A percentile compares a stretch with the other conserved stretches of the same genome.
These are phyloP conservation scores for Colletotrichum salicis DNA, from an alignment of 2,329 filamentous ascomycete species.

Conservation along the genomic window DNA sequence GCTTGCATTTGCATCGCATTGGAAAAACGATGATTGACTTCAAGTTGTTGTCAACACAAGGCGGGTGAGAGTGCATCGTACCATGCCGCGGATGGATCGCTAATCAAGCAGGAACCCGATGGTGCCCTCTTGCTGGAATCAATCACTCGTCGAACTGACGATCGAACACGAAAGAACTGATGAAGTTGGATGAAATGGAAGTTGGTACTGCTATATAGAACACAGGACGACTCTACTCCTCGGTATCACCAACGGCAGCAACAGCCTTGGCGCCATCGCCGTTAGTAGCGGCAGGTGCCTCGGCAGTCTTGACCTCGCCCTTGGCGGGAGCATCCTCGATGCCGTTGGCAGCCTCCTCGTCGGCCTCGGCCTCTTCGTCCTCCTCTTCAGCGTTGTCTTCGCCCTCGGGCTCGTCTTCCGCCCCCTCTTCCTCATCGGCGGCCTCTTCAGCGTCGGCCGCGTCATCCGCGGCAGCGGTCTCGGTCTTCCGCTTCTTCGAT, in stretches of 20 bases:
- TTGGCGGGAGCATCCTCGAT: slow-evolving; percentile 41
- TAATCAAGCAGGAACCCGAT: no score
- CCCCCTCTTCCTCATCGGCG: slow-evolving; percentile 47
- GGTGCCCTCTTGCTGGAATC: background rate
- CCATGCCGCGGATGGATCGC: background rate
- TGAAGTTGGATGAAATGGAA: background rate
- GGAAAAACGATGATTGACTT: background rate
- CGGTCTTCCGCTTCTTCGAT: slow-evolving; percentile 64
- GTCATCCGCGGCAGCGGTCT: slow-evolving; percentile 43
- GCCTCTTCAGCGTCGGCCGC: slow-evolving; percentile 41
- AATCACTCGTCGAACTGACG: slow-evolving; percentile 25
- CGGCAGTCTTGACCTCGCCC: slow-evolving; percentile 42
- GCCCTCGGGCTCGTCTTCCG: slow-evolving; percentile 43
- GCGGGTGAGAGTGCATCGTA: background rate
- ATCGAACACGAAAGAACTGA: background rate
- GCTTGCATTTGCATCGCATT: background rate
- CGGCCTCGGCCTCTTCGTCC: slow-evolving; percentile 41
- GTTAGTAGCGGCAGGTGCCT: slow-evolving; percentile 39
- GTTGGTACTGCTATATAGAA: background rate
- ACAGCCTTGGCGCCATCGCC: slow-evolving; percentile 41
- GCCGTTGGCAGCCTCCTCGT: slow-evolving; percentile 37
- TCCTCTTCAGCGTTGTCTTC: slow-evolving; percentile 45
- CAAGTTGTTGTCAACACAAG: background rate
- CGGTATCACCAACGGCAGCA: slow-evolving; percentile 36
- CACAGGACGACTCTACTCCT: slow-evolving; percentile 28